These are phyloP conservation scores for Citrus trifoliata DNA, from an alignment of 345 rosid species.

Conservation along the genomic window DNA sequence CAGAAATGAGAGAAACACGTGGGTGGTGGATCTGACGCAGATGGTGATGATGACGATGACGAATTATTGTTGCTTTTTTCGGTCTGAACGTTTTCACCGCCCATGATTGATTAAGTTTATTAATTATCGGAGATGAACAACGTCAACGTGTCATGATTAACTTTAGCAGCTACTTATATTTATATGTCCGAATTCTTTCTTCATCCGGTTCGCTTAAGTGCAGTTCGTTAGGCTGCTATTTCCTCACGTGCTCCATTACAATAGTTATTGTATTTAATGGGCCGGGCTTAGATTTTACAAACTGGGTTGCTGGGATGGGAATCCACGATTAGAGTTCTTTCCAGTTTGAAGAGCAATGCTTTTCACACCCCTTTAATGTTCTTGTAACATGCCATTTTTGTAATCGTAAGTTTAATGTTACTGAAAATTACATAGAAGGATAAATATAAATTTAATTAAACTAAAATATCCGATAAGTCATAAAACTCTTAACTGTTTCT, in stretches of 20 bases:
- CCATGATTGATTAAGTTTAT: neutral
- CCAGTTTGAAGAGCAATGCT: too few relatives aligned
- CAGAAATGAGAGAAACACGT: slow-evolving; percentile 58
- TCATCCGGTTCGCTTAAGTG: neutral
- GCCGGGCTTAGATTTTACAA: neutral
- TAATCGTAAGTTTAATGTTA: too few relatives aligned
- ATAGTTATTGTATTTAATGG: neutral
- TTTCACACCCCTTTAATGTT: too few relatives aligned
- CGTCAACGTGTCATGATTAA: neutral
- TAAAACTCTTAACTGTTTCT: too few relatives aligned
- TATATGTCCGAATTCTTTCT: neutral
- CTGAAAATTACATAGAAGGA: too few relatives aligned
- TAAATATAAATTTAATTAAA: too few relatives aligned
- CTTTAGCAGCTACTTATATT: neutral
- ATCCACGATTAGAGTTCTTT: neutral
- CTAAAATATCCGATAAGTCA: too few relatives aligned
- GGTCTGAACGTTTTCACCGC: neutral
- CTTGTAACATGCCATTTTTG: too few relatives aligned
- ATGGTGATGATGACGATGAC: neutral
- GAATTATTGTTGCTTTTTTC: neutral
- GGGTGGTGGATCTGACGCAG: slow-evolving; percentile 31
- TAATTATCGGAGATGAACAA: neutral
- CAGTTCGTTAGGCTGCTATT: neutral
- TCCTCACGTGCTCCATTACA: neutral
- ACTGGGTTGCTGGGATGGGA: neutral